Evolutionary conservation across 2,329 filamentous ascomycete species (phyloP), one percentile per base, ranked within the genome.

Genomic region (Cyclaneusma minus): DNA sequence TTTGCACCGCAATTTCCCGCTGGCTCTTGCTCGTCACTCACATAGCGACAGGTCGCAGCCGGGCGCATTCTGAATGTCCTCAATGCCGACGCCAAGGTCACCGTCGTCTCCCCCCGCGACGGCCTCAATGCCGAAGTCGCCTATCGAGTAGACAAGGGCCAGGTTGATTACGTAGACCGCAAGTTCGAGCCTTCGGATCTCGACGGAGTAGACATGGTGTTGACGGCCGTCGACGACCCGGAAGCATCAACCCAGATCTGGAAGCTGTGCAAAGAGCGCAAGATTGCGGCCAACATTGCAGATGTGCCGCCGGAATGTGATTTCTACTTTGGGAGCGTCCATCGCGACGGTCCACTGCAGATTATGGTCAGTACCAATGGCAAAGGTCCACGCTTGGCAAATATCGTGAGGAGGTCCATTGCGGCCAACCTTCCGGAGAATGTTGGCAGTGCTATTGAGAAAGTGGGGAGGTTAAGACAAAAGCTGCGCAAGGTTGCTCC

Each of bases 311-410:
- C 83, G 1, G 89, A 98, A 51, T 98, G 89, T 53, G 89, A 98
- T 47, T 98, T 98, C 49, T 98, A 94, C 62, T 98, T 98, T 56
- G 89, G 89, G 35, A 89, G 80, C 48, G 76, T 94, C 20, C 82
- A 98, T 54, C 76, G 89, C 26, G 89, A 98, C 49, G 89, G 89
- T 0, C 89, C 89, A 5, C 55, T 98, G 33, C 89, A 98, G 58
- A 77, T 98, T 44, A 98, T 98, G 89, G 87, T 98, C 41, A 91
- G 81, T 56, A 98, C 89, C 18, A 98, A 95, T 49, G 89, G 89
- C 27, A 94, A 93, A 48, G 89, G 89, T 0, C 89, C 89, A 0
- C 75, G 87, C 47, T 57, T 98, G 36, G 89, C 89, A 7, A 87
- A 82, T 39, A 74, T 85, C 24, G 79, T 98, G 26, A 62, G 87